Evolutionary conservation across 495 filamentous ascomycete species (phyloP).

Genomic region (Glarea lozoyensis): DNA sequence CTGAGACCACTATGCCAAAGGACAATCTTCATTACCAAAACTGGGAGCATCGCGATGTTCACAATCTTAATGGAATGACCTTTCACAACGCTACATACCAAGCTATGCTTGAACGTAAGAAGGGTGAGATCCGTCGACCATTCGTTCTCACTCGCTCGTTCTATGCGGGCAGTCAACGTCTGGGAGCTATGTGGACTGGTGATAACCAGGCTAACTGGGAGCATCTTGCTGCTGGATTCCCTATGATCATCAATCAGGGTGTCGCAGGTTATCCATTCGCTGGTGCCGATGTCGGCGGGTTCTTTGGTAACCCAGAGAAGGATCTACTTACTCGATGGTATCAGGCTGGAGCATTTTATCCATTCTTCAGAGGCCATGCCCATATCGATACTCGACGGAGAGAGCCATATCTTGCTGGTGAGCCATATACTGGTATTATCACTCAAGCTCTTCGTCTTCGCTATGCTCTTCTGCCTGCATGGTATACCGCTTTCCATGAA

Average conservation of each 20-base stretch:
- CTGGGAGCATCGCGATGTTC: constrained; percentile 96
- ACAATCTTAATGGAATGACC: constrained; percentile 91
- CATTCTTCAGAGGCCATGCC: constrained; percentile 96
- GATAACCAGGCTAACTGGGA: constrained; percentile 92
- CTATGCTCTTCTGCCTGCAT: constrained; percentile 83
- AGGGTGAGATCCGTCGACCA: constrained; percentile 68
- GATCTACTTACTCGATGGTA: constrained; percentile 93
- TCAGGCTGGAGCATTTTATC: constrained; percentile 93
- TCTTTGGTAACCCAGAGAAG: constrained; percentile 92
- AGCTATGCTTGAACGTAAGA: constrained; percentile 70
- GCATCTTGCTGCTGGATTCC: constrained; percentile 76
- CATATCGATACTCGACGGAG: constrained; percentile 92
- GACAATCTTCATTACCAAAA: constrained; percentile 86
- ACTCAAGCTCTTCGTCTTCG: constrained; percentile 78
- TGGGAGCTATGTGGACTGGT: constrained; percentile 96
- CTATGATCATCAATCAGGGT: constrained; percentile 87
- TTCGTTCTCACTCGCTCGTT: constrained; percentile 91
- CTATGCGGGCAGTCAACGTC: constrained; percentile 80
- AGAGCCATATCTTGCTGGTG: constrained; percentile 82
- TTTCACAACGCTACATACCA: constrained; percentile 89
- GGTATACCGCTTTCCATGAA: constrained; percentile 96
- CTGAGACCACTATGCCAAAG: constrained; percentile 95
- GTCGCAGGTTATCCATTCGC: constrained; percentile 91
- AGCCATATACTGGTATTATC: constrained; percentile 80
- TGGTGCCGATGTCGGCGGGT: constrained; percentile 93